Evolutionary conservation across 2,329 filamentous ascomycete genomes (phyloP).

Genomic region (Canariomyces notabilis): DNA sequence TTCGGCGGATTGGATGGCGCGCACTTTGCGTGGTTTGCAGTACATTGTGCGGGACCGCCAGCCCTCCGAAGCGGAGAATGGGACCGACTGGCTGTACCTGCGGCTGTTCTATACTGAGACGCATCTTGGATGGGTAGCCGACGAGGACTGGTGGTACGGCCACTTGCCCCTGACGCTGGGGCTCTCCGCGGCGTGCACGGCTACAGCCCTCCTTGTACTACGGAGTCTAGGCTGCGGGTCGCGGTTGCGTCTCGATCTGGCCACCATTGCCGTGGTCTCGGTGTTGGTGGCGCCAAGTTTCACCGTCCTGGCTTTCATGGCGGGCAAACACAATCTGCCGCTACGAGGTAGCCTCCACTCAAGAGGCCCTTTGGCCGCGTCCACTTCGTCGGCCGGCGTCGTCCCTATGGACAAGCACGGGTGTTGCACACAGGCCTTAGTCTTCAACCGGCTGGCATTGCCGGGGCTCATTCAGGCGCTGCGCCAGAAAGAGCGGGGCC

Average conservation of each 20-base stretch:
- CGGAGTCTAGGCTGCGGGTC: neutral
- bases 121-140: conserved; percentile 9
- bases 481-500: conserved; percentile 8
- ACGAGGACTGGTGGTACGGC: conserved; percentile 15
- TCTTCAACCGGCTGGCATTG: conserved; percentile 15
- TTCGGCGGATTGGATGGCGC: conserved; percentile 16
- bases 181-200: conserved; percentile 4
- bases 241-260: conserved; percentile 10
- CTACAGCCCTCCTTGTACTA: conserved; percentile 5
- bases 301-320: conserved; percentile 14
- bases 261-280: conserved; percentile 13
- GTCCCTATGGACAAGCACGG: conserved; percentile 15
- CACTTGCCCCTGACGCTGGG: conserved; percentile 11
- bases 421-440: conserved; percentile 18
- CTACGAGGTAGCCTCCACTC: conserved; percentile 9
- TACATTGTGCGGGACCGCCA: conserved; percentile 8
- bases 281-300: conserved; percentile 15
- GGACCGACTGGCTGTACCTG: conserved; percentile 15
- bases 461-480: conserved; percentile 10
- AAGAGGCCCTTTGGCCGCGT: neutral
- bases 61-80: conserved; percentile 1
- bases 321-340: conserved; percentile 20
- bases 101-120: conserved; percentile 41
- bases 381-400: conserved; percentile 6
- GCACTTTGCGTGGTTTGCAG: conserved; percentile 16